phyloP scores from a whole-genome alignment of 257 asterid genomes.

The Eucommia ulmoides region DNA sequence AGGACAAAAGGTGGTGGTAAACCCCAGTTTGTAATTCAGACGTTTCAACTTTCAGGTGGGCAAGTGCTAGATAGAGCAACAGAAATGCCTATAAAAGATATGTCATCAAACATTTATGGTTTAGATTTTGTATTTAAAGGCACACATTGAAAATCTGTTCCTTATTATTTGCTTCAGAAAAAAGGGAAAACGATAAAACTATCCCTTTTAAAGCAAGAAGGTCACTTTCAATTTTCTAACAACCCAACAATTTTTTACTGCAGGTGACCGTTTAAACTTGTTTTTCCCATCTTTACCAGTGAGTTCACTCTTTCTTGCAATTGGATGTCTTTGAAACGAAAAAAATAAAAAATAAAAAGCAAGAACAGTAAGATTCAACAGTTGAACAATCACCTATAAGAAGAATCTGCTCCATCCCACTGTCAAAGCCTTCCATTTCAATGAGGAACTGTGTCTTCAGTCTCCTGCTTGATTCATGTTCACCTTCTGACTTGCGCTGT shows the following conservation, averaged over 20 bases:
- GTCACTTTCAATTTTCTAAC: not conserved
- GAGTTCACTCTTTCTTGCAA: not conserved
- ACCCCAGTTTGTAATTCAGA: no score
- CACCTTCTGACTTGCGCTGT: slow-evolving; percentile 99
- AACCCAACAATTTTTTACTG: not conserved
- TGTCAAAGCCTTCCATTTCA: slow-evolving; percentile 99
- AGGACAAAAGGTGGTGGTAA: no score
- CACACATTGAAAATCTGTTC: not conserved
- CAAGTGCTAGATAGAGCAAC: not conserved
- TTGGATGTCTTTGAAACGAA: not conserved
- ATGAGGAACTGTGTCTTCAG: slow-evolving; percentile 95
- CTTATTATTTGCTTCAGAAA: not conserved
- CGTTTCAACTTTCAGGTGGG: not conserved
- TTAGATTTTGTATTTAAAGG: not conserved
- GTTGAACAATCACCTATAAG: slow-evolving; percentile 60
- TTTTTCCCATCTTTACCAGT: not conserved
- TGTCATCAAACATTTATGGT: not conserved
- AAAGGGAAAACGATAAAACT: not conserved
- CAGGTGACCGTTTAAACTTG: not conserved
- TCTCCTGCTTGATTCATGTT: slow-evolving; percentile 97
- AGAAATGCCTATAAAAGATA: not conserved
- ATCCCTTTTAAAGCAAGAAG: not conserved
- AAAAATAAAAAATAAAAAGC: not conserved
- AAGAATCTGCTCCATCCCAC: slow-evolving; percentile 72
- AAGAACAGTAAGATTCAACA: not conserved